These are phyloP conservation scores for Trichophyton equinum DNA, from an alignment of 2,329 filamentous ascomycete species.

Conservation along the genomic window DNA sequence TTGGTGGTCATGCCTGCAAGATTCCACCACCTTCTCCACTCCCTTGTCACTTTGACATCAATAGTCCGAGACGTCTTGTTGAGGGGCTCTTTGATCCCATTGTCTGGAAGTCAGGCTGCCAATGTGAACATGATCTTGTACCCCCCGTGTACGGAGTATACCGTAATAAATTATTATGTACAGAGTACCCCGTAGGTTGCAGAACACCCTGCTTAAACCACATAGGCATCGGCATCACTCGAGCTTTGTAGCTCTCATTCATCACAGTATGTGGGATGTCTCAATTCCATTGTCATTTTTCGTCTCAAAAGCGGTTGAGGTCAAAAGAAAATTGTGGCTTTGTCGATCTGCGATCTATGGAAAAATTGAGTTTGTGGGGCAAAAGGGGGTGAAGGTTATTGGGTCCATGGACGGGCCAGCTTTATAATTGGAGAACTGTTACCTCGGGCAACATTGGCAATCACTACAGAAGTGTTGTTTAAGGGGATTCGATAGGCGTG, in stretches of 20 bases:
- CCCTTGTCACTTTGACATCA: neutral
- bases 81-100: neutral
- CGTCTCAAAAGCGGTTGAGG: neutral
- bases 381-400: neutral
- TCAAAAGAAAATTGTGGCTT: neutral
- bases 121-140: neutral
- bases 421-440: neutral
- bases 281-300: neutral
- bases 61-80: neutral
- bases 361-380: conserved; percentile 1
- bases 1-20: neutral
- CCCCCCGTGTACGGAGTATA: neutral
- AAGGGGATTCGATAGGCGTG: neutral
- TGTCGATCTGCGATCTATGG: neutral
- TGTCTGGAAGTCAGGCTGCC: neutral
- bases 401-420: neutral
- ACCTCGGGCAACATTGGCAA: neutral
- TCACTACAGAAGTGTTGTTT: neutral
- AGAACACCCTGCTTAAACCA: neutral
- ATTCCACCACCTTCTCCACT: neutral
- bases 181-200: too few relatives aligned
- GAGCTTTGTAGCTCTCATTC: neutral
- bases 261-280: neutral
- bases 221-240: neutral
- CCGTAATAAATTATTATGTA: too few relatives aligned